Conservation (phyloP, 768 basidiomycete genomes). For the Agaricus sinodeliciosus region DNA sequence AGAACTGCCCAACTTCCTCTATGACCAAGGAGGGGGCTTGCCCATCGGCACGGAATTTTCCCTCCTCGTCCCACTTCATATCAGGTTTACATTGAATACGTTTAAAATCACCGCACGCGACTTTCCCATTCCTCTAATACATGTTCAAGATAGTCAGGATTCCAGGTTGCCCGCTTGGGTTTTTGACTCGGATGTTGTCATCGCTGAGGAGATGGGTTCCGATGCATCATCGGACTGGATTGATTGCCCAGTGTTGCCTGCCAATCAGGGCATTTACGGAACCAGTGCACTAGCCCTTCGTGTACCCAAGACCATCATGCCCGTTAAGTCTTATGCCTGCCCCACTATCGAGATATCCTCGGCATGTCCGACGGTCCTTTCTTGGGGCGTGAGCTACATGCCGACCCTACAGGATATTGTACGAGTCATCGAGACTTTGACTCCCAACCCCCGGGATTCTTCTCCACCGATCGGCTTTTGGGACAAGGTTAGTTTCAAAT, state of each 20-base stretch:
- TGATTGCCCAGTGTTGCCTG: slow-evolving; percentile 56
- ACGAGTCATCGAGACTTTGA: slow-evolving; percentile 74
- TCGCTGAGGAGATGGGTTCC: slow-evolving; percentile 82
- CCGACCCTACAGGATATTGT: slow-evolving; percentile 85
- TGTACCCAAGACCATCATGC: slow-evolving; percentile 91
- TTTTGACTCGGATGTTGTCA: slow-evolving; percentile 72
- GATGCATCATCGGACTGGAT: slow-evolving; percentile 66
- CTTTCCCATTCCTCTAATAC: slow-evolving; percentile 82
- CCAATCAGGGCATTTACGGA: slow-evolving; percentile 43
- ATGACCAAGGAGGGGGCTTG: slow-evolving; percentile 60
- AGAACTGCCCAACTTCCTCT: slow-evolving; percentile 55
- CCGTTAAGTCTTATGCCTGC: slow-evolving; percentile 86
- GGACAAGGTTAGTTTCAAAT: slow-evolving; percentile 68
- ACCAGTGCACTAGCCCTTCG: slow-evolving; percentile 47
- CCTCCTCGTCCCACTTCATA: slow-evolving; percentile 75
- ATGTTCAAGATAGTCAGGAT: slow-evolving; percentile 18
- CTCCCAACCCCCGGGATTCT: slow-evolving; percentile 69
- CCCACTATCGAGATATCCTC: slow-evolving; percentile 67
- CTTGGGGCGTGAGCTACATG: slow-evolving; percentile 86
- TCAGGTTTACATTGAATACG: slow-evolving; percentile 61
- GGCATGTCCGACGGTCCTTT: slow-evolving; percentile 59
- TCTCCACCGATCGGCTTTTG: slow-evolving; percentile 88
- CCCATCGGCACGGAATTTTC: slow-evolving; percentile 69
- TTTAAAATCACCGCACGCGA: slow-evolving; percentile 67
- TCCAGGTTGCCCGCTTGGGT: slow-evolving; percentile 40